Base-by-base conservation (phyloP, 805 yeast genomes). In the Maudiozyma pseudohumilis region DNA sequence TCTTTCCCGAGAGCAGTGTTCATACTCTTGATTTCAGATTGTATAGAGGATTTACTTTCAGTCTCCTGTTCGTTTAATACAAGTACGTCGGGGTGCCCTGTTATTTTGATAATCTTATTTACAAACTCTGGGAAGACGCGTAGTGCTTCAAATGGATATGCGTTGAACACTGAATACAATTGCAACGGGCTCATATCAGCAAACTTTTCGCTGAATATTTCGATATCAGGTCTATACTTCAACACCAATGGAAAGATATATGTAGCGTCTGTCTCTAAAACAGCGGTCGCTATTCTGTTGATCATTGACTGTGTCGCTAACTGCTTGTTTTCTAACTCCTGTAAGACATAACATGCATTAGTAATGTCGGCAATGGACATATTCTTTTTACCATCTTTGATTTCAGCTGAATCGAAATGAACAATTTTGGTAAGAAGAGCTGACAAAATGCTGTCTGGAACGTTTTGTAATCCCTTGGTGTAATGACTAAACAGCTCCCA, bases 401-500 rank as follows among this genome's bases (percentile, higher is more conserved):
- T 35, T 30, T 65, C 69, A 17, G 48, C 50, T 2, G 48, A 46
- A 40, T 68, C 73, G 10, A 70, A 70, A 21, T 48, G 31, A 1
- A 70, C 45, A 5, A 68, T 46, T 37, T 67, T 70, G 12, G 55
- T 45, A 15, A 69, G 37, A 3, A 68, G 56, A 4, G 51, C 43
- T 1, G 41, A 30, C 11, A 63, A 37, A 4, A 61, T 50, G 0
- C 46, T 53, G 31, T 61, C 52, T 22, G 51, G 42, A 13, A 43
- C 16, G 3, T 44, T 45, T 11, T 44, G 28, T 7, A 39, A 17
- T 5, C 33, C 7, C 6, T 32, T 29, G 2, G 37, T 36, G 36
- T 54, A 61, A 32, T 60, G 60, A 9, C 54, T 44, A 37, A 65
- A 66, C 9, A 74, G 46, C 36, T 73, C 76, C 66, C 70, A 64